These are phyloP conservation scores for Craspedostauros australis DNA, from an alignment of 108 stramenopile genomes.

Conservation along the genomic window DNA sequence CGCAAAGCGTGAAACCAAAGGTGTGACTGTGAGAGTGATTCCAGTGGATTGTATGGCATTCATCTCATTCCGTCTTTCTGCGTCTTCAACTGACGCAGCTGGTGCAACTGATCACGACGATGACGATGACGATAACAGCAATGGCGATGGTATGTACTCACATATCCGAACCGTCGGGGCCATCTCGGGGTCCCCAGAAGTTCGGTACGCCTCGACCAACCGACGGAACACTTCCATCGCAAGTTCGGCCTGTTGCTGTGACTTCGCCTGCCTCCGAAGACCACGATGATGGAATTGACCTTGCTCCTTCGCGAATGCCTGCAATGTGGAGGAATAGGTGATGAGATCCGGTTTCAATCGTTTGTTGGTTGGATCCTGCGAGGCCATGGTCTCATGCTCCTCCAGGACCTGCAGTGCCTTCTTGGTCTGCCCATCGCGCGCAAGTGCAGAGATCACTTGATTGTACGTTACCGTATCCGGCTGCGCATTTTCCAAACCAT, in stretches of 20 bases:
- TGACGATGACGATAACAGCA: too few relatives aligned
- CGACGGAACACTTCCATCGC: too few relatives aligned
- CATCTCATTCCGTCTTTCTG: too few relatives aligned
- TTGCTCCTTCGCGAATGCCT: slow-evolving; percentile 11
- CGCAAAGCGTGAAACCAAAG: background rate
- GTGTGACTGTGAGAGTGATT: background rate
- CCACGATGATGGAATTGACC: too few relatives aligned
- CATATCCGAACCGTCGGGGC: too few relatives aligned
- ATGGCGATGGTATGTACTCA: too few relatives aligned
- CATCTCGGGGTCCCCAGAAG: too few relatives aligned
- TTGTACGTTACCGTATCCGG: slow-evolving; percentile 18
- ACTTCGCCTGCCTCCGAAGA: background rate
- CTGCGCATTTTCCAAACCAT: slow-evolving; percentile 5
- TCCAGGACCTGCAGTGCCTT: slow-evolving; percentile 8
- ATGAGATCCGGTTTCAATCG: background rate
- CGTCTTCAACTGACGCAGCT: too few relatives aligned
- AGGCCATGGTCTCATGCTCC: background rate
- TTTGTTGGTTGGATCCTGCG: background rate
- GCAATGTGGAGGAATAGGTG: slow-evolving; percentile 11
- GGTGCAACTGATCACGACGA: too few relatives aligned
- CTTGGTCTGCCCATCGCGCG: slow-evolving; percentile 13
- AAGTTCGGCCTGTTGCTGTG: too few relatives aligned
- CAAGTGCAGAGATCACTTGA: slow-evolving; percentile 13
- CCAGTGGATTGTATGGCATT: too few relatives aligned
- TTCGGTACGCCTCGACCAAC: too few relatives aligned